Evolutionary conservation across 2,329 filamentous ascomycete species (phyloP).

Genomic region (Eutypella sp.): DNA sequence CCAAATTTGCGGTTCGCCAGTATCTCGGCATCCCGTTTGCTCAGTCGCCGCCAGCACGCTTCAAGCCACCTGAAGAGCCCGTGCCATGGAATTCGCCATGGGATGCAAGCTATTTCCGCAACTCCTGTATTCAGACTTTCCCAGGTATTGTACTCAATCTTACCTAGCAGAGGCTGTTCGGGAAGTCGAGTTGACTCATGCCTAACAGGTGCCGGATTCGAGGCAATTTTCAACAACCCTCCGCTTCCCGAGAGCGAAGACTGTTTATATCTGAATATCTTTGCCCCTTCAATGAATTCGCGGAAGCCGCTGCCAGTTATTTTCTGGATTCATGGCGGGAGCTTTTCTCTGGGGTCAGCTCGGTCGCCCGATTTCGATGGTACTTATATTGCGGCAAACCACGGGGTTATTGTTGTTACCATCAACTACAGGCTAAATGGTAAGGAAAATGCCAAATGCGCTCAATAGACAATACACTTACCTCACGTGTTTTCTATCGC

Average conservation of each 20-base stretch:
- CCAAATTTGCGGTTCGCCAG: too few relatives aligned
- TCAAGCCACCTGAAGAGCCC: neutral
- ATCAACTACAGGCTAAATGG: conserved; percentile 27
- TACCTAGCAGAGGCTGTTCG: neutral
- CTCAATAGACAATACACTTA: neutral
- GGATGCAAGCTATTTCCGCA: neutral
- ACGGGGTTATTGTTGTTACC: conserved; percentile 31
- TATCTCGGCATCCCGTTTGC: conserved; percentile 5
- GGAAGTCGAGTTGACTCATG: too few relatives aligned
- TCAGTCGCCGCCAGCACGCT: neutral
- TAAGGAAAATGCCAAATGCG: neutral
- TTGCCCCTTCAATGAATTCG: conserved; percentile 9
- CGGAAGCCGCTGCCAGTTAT: conserved; percentile 25
- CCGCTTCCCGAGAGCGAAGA: conserved; percentile 19
- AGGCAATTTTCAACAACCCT: neutral
- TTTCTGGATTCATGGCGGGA: conserved; percentile 29
- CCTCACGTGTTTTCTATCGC: neutral
- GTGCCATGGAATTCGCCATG: conserved; percentile 10
- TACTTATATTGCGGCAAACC: conserved; percentile 20
- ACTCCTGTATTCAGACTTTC: neutral
- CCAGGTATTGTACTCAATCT: neutral
- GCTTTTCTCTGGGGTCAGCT: conserved; percentile 19
- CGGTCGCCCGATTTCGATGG: conserved; percentile 23
- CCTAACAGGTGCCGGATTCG: too few relatives aligned
- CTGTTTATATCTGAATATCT: conserved; percentile 29